Conservation (phyloP, 192 early-diverging fungal species). For the Backusella circina region DNA sequence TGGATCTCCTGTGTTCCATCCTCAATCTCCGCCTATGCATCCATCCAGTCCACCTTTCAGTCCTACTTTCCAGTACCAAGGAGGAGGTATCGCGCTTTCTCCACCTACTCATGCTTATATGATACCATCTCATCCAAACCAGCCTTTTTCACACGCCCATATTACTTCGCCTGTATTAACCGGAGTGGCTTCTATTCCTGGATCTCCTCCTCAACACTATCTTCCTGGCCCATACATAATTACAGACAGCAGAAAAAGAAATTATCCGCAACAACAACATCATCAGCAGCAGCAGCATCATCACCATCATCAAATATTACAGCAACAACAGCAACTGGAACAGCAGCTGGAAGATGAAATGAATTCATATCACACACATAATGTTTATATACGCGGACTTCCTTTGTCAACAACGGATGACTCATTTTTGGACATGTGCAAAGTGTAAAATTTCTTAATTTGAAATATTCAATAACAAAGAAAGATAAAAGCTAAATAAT, state of each 20-base stretch:
- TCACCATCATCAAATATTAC: background rate
- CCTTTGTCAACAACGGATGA: constrained; percentile 66
- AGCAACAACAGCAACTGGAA: background rate
- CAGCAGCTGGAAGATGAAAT: constrained; percentile 7
- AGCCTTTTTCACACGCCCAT: constrained; percentile 37
- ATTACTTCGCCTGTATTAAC: constrained; percentile 40
- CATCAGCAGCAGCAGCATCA: constrained; percentile 17
- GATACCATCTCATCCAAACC: constrained; percentile 30
- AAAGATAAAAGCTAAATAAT: background rate
- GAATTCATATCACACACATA: constrained; percentile 46
- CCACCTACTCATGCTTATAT: constrained; percentile 39
- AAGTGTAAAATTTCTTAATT: constrained; percentile 45
- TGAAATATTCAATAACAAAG: constrained; percentile 4
- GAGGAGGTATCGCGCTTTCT: constrained; percentile 30
- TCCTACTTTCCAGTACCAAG: constrained; percentile 33
- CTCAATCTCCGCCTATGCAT: constrained; percentile 42
- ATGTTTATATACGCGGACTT: constrained; percentile 83
- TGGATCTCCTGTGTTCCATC: constrained; percentile 40
- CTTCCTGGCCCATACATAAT: constrained; percentile 11
- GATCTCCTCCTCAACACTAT: constrained; percentile 19
- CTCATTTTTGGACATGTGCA: constrained; percentile 56
- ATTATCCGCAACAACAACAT: background rate
- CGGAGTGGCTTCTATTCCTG: constrained; percentile 26
- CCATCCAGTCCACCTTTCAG: constrained; percentile 41
- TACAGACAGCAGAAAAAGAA: constrained; percentile 1